Evolutionary conservation across 2,329 filamentous ascomycete species (phyloP).

Genomic region (Chlorencoelia australis): DNA sequence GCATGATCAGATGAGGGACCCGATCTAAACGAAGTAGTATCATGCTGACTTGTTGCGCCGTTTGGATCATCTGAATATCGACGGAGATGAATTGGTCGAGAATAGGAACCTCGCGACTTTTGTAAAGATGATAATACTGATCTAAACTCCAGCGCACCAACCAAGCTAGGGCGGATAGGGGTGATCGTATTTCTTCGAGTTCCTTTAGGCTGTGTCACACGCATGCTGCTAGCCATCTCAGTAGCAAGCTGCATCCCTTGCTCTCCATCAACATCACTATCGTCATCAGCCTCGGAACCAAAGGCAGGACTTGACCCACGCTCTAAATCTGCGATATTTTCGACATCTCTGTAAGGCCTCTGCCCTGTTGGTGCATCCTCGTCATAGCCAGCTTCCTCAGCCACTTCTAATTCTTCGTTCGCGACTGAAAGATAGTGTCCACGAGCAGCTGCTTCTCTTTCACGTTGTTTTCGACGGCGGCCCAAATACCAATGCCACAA

Average conservation of each 20-base stretch:
- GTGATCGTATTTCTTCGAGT: slow-evolving; percentile 65
- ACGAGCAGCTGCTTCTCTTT: slow-evolving; percentile 61
- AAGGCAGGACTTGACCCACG: slow-evolving; percentile 31
- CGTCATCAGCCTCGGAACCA: slow-evolving; percentile 28
- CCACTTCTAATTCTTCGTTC: slow-evolving; percentile 42
- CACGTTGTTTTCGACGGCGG: slow-evolving; percentile 46
- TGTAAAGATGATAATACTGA: slow-evolving; percentile 83
- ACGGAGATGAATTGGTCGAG: slow-evolving; percentile 57
- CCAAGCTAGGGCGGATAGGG: slow-evolving; percentile 82
- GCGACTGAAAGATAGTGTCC: slow-evolving; percentile 59
- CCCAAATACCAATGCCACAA: slow-evolving; percentile 82
- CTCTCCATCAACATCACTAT: slow-evolving; percentile 40
- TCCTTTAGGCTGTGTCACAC: slow-evolving; percentile 59
- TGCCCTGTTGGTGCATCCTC: slow-evolving; percentile 36
- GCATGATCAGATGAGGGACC: slow-evolving; percentile 24
- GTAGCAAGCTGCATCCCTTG: slow-evolving; percentile 60
- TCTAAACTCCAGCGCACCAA: slow-evolving; percentile 88
- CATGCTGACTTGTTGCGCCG: slow-evolving; percentile 18
- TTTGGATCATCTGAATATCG: slow-evolving; percentile 55
- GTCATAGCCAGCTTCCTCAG: slow-evolving; percentile 54
- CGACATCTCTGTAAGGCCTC: slow-evolving; percentile 20
- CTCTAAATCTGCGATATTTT: slow-evolving; percentile 25
- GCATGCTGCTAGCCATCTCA: slow-evolving; percentile 89
- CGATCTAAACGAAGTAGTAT: slow-evolving; percentile 36
- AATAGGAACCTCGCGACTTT: slow-evolving; percentile 65